Base-by-base conservation (phyloP, 1,139 yeast genomes). In the Oligophagozyma castellii region DNA sequence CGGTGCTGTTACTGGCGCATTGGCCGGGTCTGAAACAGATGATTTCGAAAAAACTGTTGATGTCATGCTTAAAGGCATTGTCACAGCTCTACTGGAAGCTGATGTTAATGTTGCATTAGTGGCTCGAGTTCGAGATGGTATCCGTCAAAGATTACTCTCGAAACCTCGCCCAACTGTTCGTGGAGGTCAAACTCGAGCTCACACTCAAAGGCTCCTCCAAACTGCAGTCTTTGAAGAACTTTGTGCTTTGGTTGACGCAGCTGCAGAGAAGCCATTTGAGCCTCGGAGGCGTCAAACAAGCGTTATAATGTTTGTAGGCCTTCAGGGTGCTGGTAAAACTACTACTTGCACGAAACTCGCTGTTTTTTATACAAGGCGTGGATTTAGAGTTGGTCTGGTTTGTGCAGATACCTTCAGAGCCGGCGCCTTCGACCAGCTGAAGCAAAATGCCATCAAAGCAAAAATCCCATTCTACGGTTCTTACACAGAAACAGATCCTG, bases 331-430 rank as follows among this genome's bases (percentile, higher is more conserved):
- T 6, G 98, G 98, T 68, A 89, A 89, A 55, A 89, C 98, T 16
- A 89, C 98, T 0, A 75, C 95, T 2, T 86, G 96, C 71, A 89
- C 98, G 1, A 89, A 89, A 54, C 64, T 89, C 43, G 98, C 98
- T 0, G 93, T 83, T 1, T 86, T 81, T 55, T 92, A 89, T 53
- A 89, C 86, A 49, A 73, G 89, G 53, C 66, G 96, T 51, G 95
- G 95, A 1, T 83, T 75, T 58, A 84, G 83, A 51, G 94, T 84
- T 26, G 98, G 98, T 30, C 63, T 89, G 47, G 96, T 89, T 16
- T 92, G 98, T 70, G 98, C 98, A 3, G 98, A 89, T 64, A 89
- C 98, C 23, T 89, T 89, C 64, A 74, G 98, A 66, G 98, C 98
- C 20, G 98, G 98, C 66, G 98, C 98, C 2, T 89, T 89, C 62